These are phyloP conservation scores for Debaryomyces tyrocola DNA, from an alignment of 805 yeast genomes.

Conservation along the genomic window DNA sequence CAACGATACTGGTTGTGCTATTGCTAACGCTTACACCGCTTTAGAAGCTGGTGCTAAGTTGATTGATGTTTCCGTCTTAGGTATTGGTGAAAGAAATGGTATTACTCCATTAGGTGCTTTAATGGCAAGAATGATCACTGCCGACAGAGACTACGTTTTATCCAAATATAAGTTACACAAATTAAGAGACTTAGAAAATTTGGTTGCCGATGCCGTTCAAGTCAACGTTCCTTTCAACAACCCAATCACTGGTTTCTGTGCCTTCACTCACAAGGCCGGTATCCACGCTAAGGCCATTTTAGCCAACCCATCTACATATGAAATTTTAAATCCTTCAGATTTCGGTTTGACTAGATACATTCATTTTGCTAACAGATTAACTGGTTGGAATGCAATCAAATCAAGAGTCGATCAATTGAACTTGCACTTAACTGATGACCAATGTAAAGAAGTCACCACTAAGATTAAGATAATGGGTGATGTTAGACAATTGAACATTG, in stretches of 20 bases:
- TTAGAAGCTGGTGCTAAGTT: constrained; percentile 62
- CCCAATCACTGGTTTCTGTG: constrained; percentile 65
- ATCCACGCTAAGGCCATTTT: constrained; percentile 62
- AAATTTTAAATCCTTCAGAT: constrained; percentile 56
- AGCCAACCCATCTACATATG: constrained; percentile 65
- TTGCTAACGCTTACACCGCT: constrained; percentile 63
- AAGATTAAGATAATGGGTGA: constrained; percentile 60
- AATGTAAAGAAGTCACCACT: constrained; percentile 54
- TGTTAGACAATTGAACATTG: constrained; percentile 58
- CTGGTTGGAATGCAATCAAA: constrained; percentile 66
- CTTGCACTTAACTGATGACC: constrained; percentile 55
- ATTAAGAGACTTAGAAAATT: constrained; percentile 56
- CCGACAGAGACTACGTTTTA: constrained; percentile 58
- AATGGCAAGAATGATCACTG: constrained; percentile 64
- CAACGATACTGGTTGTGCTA: constrained; percentile 64
- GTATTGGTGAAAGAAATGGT: constrained; percentile 66
- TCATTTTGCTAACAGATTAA: constrained; percentile 59
- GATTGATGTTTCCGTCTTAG: constrained; percentile 58
- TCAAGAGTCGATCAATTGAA: constrained; percentile 61
- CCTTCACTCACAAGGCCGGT: constrained; percentile 65
- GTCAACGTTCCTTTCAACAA: constrained; percentile 62
- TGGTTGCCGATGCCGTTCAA: constrained; percentile 59
- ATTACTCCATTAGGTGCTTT: constrained; percentile 62
- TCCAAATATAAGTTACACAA: constrained; percentile 57
- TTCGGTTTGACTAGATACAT: constrained; percentile 62